phyloP scores from a whole-genome alignment of 169 alveolate species.

The Plasmodium reichenowi region DNA sequence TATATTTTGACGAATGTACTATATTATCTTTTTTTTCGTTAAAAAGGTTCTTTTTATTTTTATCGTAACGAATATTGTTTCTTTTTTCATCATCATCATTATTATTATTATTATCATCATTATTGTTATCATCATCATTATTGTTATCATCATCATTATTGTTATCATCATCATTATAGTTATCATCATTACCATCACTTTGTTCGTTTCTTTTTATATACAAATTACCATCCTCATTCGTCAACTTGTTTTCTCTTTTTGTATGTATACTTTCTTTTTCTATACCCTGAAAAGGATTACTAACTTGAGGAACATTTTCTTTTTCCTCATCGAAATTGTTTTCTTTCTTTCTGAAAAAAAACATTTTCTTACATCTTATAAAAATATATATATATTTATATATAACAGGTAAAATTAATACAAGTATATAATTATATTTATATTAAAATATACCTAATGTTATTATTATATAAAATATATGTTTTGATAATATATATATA shows the following conservation, averaged over 20 bases:
- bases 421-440: too few relatives aligned
- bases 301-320: conserved; percentile 16
- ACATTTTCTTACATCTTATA: not conserved
- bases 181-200: not conserved
- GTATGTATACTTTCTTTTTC: conserved; percentile 25
- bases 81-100: conserved; percentile 21
- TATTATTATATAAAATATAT: too few relatives aligned
- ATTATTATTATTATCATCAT: not conserved
- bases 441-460: too few relatives aligned
- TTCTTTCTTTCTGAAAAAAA: conserved; percentile 25
- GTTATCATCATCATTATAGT: not conserved
- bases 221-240: conserved; percentile 10
- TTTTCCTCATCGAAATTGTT: conserved; percentile 7
- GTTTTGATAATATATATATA: too few relatives aligned
- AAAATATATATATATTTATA: not conserved
- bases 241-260: conserved; percentile 24
- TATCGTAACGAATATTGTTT: conserved; percentile 10
- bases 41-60: conserved; percentile 6
- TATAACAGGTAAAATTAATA: too few relatives aligned
- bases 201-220: conserved; percentile 12
- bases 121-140: not conserved
- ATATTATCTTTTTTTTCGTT: too few relatives aligned
- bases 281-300: conserved; percentile 60
- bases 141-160: conserved; percentile 7
- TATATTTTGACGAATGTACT: too few relatives aligned